Evolutionary conservation across 768 basidiomycete species (phyloP).

Genomic region (Imleria badia): DNA sequence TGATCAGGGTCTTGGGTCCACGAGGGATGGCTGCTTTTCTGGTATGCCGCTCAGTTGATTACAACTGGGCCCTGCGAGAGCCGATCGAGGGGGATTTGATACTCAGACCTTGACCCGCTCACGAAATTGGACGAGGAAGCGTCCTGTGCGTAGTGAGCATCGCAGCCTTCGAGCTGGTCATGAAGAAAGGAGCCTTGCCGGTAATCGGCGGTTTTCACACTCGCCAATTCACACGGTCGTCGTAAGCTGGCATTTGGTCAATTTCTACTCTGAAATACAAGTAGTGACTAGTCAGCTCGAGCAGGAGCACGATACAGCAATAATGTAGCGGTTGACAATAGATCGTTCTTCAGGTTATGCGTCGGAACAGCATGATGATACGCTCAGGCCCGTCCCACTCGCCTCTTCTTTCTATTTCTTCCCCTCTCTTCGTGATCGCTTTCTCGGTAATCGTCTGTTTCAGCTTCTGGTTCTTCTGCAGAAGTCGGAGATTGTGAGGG

Average conservation of each 20-base stretch:
- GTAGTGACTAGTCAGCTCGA: neutral
- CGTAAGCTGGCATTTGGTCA: neutral
- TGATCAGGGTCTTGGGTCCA: conserved; percentile 43
- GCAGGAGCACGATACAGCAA: neutral
- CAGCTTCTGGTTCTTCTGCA: conserved; percentile 9
- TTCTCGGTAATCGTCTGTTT: conserved; percentile 3
- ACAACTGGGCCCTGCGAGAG: conserved; percentile 61
- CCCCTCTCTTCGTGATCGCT: conserved; percentile 20
- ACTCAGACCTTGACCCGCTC: conserved; percentile 87
- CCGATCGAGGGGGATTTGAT: conserved; percentile 60
- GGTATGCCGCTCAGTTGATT: conserved; percentile 64
- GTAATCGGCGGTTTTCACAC: too few relatives aligned
- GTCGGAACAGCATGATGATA: neutral
- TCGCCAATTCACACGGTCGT: neutral
- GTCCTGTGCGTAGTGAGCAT: conserved; percentile 62
- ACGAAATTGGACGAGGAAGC: conserved; percentile 38
- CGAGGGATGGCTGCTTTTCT: conserved; percentile 48
- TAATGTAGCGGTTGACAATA: neutral
- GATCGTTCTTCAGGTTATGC: too few relatives aligned
- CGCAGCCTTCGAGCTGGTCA: conserved; percentile 60
- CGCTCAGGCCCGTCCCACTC: conserved; percentile 13
- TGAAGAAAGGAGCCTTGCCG: too few relatives aligned
- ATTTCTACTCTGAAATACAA: too few relatives aligned
- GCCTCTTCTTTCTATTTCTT: conserved; percentile 31
- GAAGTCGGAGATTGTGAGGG: conserved; percentile 3